phyloP scores from a whole-genome alignment of 2,329 filamentous ascomycete genomes.

The Elsinoe ampelina region DNA sequence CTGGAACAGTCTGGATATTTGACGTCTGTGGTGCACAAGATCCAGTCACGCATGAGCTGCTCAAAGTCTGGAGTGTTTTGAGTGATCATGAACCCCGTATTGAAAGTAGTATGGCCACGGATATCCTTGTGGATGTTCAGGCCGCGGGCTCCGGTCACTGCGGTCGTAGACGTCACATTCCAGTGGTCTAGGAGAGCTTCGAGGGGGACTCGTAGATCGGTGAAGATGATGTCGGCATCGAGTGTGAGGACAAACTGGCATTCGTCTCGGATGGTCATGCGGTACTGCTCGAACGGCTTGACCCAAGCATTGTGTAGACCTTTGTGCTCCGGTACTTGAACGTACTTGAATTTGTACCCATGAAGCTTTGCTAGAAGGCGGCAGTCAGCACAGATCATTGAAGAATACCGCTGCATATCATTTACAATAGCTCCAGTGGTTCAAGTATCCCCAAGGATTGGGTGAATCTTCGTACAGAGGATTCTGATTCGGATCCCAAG shows the following conservation, averaged over 20 bases:
- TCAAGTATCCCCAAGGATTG: constrained; percentile 14
- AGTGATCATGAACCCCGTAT: constrained; percentile 38
- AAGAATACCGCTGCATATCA: background rate
- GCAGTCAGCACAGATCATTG: background rate
- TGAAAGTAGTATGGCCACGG: constrained; percentile 34
- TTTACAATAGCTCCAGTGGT: constrained; percentile 31
- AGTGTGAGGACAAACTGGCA: constrained; percentile 36
- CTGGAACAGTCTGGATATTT: constrained; percentile 25
- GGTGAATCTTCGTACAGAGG: background rate
- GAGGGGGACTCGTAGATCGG: constrained; percentile 35
- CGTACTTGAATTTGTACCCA: constrained; percentile 42
- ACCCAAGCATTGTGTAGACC: constrained; percentile 41
- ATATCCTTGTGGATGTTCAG: constrained; percentile 28
- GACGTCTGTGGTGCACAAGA: constrained; percentile 25
- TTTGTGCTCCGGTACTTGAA: constrained; percentile 33
- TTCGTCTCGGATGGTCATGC: constrained; percentile 24
- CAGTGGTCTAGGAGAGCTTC: constrained; percentile 43
- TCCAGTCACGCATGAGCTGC: constrained; percentile 26
- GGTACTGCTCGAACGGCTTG: constrained; percentile 32
- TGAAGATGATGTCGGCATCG: constrained; percentile 37
- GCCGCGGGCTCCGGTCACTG: constrained; percentile 35
- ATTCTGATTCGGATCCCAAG: background rate
- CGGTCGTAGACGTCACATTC: constrained; percentile 33
- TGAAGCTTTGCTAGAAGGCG: constrained; percentile 33
- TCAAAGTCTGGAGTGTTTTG: constrained; percentile 28